phyloP scores from a whole-genome alignment of 345 rosid genomes.

The Aquilaria sinensis region DNA sequence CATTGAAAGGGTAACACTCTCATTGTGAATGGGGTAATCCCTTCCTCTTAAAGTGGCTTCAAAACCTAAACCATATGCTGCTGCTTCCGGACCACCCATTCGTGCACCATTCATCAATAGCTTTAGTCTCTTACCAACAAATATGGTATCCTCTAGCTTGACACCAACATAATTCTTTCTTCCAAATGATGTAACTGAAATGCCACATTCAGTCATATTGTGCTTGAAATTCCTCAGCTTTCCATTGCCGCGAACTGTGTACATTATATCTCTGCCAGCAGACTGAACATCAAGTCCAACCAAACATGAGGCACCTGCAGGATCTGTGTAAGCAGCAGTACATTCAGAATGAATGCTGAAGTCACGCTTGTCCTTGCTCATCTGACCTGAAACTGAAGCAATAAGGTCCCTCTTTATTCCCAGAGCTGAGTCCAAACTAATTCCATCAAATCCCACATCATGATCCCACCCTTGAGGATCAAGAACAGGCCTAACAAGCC shows the following conservation, averaged over 20 bases:
- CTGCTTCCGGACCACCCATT: slow-evolving; percentile 54
- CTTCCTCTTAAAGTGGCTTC: slow-evolving; percentile 73
- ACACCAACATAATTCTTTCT: slow-evolving; percentile 60
- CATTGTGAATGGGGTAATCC: slow-evolving; percentile 73
- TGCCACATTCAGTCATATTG: slow-evolving; percentile 56
- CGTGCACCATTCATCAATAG: slow-evolving; percentile 57
- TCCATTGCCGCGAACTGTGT: slow-evolving; percentile 47
- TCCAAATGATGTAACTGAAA: slow-evolving; percentile 55
- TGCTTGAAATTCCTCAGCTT: slow-evolving; percentile 56
- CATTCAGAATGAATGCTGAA: slow-evolving; percentile 77
- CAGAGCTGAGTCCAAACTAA: slow-evolving; percentile 66
- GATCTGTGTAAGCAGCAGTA: slow-evolving; percentile 48
- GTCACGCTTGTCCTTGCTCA: slow-evolving; percentile 71
- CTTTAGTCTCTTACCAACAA: slow-evolving; percentile 69
- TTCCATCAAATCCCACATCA: slow-evolving; percentile 88
- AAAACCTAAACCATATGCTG: slow-evolving; percentile 66
- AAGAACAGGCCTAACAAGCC: slow-evolving; percentile 75
- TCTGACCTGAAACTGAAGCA: slow-evolving; percentile 62
- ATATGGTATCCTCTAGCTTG: slow-evolving; percentile 70
- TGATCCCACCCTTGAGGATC: slow-evolving; percentile 97
- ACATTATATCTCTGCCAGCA: slow-evolving; percentile 66
- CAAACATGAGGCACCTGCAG: slow-evolving; percentile 43
- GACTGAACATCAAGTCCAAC: slow-evolving; percentile 75
- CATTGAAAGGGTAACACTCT: slow-evolving; percentile 44
- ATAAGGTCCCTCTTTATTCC: slow-evolving; percentile 40